A percentile compares a stretch with the other conserved stretches of the same genome.
These are phyloP conservation scores for Fragaria nilgerrensis DNA, from an alignment of 306 rosid genomes.

Conservation along the genomic window DNA sequence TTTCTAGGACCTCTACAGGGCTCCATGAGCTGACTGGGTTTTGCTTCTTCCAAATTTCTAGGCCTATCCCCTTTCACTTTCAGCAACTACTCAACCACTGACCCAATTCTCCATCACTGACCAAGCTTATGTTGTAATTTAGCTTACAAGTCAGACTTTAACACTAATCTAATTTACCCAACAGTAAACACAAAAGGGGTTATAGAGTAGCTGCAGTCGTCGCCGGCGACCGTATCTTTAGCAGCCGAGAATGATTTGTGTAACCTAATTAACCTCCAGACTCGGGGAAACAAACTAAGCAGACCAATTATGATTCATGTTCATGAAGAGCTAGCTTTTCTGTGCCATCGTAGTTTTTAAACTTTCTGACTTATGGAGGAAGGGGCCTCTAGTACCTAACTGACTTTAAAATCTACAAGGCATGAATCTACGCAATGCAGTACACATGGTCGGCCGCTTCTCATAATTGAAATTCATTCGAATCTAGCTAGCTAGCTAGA, in stretches of 20 bases:
- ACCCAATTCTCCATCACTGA: background rate
- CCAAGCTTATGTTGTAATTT: background rate
- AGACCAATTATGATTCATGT: background rate
- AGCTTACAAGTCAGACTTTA: background rate
- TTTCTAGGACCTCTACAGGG: background rate
- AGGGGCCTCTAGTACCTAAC: background rate
- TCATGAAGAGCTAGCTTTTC: background rate
- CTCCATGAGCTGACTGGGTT: background rate
- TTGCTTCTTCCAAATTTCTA: background rate
- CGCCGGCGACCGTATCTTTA: background rate
- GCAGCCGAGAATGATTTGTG: background rate
- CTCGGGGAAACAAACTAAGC: background rate
- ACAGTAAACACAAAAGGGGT: background rate
- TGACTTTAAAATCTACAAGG: constrained; percentile 9
- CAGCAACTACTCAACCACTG: background rate
- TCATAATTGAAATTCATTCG: background rate
- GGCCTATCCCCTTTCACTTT: background rate
- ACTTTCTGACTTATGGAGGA: background rate
- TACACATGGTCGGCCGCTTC: constrained; percentile 8
- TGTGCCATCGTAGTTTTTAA: background rate
- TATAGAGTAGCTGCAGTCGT: background rate
- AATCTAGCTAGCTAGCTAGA: background rate
- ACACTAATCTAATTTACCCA: background rate
- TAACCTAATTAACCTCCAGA: background rate
- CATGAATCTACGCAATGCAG: constrained; percentile 9